Evolutionary conservation across 805 yeast species (phyloP).

Genomic region (Wickerhamomyces strasburgensis): DNA sequence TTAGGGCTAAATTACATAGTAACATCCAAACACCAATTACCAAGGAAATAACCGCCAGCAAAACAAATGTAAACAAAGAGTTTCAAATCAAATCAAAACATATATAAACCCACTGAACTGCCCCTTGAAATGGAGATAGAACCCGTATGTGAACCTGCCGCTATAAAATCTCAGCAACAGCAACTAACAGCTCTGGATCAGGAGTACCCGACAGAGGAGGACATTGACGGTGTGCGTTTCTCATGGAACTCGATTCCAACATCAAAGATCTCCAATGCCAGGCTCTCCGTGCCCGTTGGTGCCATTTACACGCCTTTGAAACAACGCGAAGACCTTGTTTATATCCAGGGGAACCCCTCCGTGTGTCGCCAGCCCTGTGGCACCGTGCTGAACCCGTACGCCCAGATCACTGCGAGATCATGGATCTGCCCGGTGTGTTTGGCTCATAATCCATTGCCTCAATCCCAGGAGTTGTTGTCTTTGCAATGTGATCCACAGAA

Average conservation of each 20-base stretch:
- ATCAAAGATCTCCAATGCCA: conserved; percentile 45
- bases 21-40: background rate
- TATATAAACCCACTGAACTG: too few relatives aligned
- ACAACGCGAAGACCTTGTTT: conserved; percentile 35
- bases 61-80: background rate
- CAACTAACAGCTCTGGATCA: conserved; percentile 5
- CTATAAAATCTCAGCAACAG: too few relatives aligned
- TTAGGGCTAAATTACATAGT: background rate
- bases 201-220: conserved; percentile 17
- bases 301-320: conserved; percentile 57
- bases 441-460: conserved; percentile 39
- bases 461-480: conserved; percentile 21
- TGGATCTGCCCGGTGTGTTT: conserved; percentile 61
- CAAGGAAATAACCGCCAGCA: background rate
- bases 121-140: too few relatives aligned
- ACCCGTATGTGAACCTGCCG: too few relatives aligned
- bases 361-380: conserved; percentile 50
- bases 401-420: conserved; percentile 19
- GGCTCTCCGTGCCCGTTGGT: conserved; percentile 52
- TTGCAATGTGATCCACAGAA: conserved; percentile 12
- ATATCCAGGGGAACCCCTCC: conserved; percentile 36
- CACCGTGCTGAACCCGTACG: conserved; percentile 50
- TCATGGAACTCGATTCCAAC: conserved; percentile 59
- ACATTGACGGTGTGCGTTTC: conserved; percentile 51
- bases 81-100: too few relatives aligned